These are phyloP conservation scores for Lachancea kluyveri DNA, from an alignment of 805 yeast species.

Conservation along the genomic window DNA sequence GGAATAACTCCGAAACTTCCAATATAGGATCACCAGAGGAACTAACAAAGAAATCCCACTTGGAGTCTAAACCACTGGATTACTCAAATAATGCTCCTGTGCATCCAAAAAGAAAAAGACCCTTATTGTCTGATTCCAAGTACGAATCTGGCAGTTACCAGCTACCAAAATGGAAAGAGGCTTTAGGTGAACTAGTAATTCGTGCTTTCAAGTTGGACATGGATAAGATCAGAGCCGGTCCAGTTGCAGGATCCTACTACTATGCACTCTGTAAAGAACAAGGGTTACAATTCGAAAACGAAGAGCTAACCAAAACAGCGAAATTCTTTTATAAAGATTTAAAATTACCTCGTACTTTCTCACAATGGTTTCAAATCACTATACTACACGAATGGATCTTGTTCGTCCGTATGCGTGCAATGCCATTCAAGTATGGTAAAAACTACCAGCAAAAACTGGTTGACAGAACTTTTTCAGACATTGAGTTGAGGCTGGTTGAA, in stretches of 20 bases:
- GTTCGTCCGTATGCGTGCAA: conserved; percentile 90
- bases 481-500: conserved; percentile 77
- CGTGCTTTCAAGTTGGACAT: conserved; percentile 67
- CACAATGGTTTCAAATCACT: conserved; percentile 96
- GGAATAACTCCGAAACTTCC: neutral
- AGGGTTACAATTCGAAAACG: conserved; percentile 71
- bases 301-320: conserved; percentile 66
- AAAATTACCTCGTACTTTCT: conserved; percentile 75
- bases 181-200: conserved; percentile 60
- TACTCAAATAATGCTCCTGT: conserved; percentile 29
- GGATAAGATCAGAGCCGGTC: conserved; percentile 90
- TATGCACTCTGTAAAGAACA: conserved; percentile 83
- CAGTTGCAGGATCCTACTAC: conserved; percentile 86
- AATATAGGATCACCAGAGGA: conserved; percentile 23
- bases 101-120: conserved; percentile 29
- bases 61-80: conserved; percentile 17
- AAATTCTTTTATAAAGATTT: conserved; percentile 80
- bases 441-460: conserved; percentile 89
- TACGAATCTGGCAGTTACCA: conserved; percentile 34
- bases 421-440: conserved; percentile 85
- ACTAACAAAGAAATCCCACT: conserved; percentile 19
- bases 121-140: conserved; percentile 32
- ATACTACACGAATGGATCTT: conserved; percentile 89
- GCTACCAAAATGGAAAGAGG: conserved; percentile 45
- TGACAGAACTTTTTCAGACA: conserved; percentile 83